Evolutionary conservation across 306 rosid genomes (phyloP).

Genomic region (Lablab purpureus): DNA sequence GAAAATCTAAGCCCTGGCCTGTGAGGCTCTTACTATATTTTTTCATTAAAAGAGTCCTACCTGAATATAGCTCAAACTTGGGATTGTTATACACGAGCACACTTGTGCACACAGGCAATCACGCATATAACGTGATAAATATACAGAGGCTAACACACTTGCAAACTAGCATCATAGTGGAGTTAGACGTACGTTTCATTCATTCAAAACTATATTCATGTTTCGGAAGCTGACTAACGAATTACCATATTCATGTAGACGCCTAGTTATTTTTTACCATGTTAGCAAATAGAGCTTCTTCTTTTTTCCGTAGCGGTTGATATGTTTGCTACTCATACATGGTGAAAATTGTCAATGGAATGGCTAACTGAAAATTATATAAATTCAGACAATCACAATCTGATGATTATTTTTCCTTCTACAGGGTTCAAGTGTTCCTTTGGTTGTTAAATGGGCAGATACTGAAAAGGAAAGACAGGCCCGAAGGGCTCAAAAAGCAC

Average conservation of each 20-base stretch:
- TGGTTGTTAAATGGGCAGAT: constrained; percentile 97
- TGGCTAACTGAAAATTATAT: constrained; percentile 4
- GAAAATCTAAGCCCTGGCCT: constrained; percentile 13
- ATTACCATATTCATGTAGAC: not conserved
- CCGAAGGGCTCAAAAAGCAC: constrained; percentile 85
- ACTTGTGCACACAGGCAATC: not conserved
- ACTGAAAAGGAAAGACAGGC: constrained; percentile 94
- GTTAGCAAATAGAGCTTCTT: not conserved
- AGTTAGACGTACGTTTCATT: not conserved
- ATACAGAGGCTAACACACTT: not conserved
- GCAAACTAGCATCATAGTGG: constrained; percentile 3
- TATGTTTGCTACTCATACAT: constrained; percentile 3
- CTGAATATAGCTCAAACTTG: constrained; percentile 30
- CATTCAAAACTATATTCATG: constrained; percentile 21
- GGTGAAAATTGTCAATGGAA: constrained; percentile 24
- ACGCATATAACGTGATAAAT: not conserved
- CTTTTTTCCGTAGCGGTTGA: constrained; percentile 10
- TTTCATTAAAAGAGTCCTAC: constrained; percentile 35
- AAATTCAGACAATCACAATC: constrained; percentile 32
- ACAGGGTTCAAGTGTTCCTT: constrained; percentile 90
- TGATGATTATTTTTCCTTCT: constrained; percentile 43
- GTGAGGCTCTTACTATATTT: constrained; percentile 29
- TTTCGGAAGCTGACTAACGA: constrained; percentile 1
- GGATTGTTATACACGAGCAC: constrained; percentile 4
- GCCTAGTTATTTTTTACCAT: constrained; percentile 14